Base-by-base conservation (phyloP, 768 basidiomycete genomes). In the Termitomyces sp. region DNA sequence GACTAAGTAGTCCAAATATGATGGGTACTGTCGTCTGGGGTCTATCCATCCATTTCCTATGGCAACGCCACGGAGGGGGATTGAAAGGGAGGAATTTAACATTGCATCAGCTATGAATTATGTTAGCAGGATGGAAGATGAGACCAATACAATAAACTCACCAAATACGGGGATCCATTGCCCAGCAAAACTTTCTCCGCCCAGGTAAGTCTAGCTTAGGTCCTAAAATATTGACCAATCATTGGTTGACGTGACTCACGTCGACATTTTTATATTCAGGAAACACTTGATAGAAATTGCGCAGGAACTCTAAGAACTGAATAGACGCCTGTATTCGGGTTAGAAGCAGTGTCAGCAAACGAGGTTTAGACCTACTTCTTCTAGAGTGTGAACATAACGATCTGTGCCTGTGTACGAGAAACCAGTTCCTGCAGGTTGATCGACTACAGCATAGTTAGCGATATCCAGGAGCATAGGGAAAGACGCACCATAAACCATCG, bases 11-110 rank as follows among this genome's bases (percentile, higher is more conserved):
- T 96, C 93, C 42, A 94, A 73, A 69, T 92, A 98, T 18, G 94
- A 80, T 16, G 90, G 85, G 69, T 98, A 99, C 73, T 99, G 97
- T 56, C 79, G 77, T 42, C 83, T 82, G 0, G 87, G 86, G 69
- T 98, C 95, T 48, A 97, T 96, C 97, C 97, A 99, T 5, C 96
- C 96, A 70, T 99, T 99, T 22, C 97, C 97, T 45, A 99, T 97
- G 0, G 96, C 92, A 16, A 82, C 74, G 1, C 97, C 97, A 45
- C 80, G 81, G 8, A 98, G 75, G 0, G 84, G 85, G 28, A 87
- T 74, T 26, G 76, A 67, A 18, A 92, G 73, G 34, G 78, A 69
- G 6, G 85, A 83, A 60, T 78, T 69, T 31, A 97, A 75, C 46
- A 96, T 77, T 18, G 85, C 89, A 62, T 94, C 82, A 65, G 92